phyloP scores from a whole-genome alignment of 352 stramenopile genomes.

The Phytophthora syringae region DNA sequence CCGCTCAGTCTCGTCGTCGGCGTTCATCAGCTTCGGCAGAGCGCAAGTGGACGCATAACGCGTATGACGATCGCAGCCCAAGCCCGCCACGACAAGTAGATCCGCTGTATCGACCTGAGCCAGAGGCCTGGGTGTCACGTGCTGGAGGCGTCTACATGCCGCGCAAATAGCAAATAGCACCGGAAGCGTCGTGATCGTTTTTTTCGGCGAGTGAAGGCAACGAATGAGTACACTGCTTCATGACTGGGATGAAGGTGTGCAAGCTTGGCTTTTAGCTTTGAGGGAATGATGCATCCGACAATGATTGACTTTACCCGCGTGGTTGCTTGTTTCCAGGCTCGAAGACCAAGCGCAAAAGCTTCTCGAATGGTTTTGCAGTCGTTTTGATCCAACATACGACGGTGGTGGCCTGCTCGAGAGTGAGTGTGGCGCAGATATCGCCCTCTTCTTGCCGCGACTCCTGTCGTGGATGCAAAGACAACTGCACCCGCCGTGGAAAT shows the following conservation, averaged over 20 bases:
- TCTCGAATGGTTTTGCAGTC: constrained; percentile 54
- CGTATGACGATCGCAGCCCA: constrained; percentile 75
- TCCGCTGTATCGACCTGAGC: constrained; percentile 72
- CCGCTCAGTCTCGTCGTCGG: constrained; percentile 15
- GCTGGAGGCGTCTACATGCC: constrained; percentile 84
- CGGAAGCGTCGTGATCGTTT: constrained; percentile 20
- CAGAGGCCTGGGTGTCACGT: constrained; percentile 75
- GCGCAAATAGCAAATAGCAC: constrained; percentile 34
- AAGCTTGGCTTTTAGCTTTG: constrained; percentile 1
- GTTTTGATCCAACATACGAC: constrained; percentile 31
- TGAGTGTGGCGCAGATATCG: constrained; percentile 51
- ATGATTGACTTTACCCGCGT: background rate
- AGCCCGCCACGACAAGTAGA: constrained; percentile 68
- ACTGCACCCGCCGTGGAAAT: constrained; percentile 11
- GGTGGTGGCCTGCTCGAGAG: constrained; percentile 40
- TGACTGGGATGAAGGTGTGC: constrained; percentile 75
- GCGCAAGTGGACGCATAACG: constrained; percentile 73
- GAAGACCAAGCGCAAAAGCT: constrained; percentile 58
- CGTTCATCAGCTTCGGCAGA: constrained; percentile 41
- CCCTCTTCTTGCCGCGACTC: constrained; percentile 66
- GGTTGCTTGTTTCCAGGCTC: constrained; percentile 43
- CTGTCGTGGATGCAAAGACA: constrained; percentile 72
- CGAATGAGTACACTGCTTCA: constrained; percentile 53
- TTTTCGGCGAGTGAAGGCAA: background rate
- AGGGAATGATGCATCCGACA: background rate